A percentile compares a stretch with the other conserved stretches of the same genome.
These are phyloP conservation scores for Fusarium staphyleae DNA, from an alignment of 2,329 filamentous ascomycete genomes.

Conservation along the genomic window DNA sequence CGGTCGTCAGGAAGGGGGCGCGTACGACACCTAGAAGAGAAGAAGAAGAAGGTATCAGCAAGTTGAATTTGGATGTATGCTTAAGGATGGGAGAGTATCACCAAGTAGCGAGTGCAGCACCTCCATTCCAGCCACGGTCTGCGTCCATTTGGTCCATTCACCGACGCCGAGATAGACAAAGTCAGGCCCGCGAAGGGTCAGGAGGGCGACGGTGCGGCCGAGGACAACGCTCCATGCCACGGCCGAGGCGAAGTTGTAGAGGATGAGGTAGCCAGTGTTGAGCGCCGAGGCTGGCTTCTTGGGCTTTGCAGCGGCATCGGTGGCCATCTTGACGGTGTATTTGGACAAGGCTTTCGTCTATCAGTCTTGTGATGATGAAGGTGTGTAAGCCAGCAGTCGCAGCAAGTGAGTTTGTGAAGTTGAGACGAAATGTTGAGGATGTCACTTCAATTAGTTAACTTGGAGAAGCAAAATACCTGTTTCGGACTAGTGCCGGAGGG, in stretches of 20 bases:
- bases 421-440: slow-evolving; percentile 32
- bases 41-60: slow-evolving; percentile 6
- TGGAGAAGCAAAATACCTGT: slow-evolving; percentile 15
- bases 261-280: slow-evolving; percentile 75
- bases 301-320: slow-evolving; percentile 34
- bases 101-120: slow-evolving; percentile 81
- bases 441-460: slow-evolving; percentile 23
- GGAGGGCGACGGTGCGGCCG: slow-evolving; percentile 65
- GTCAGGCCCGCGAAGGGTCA: slow-evolving; percentile 61
- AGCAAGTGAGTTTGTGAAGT: too few relatives aligned
- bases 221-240: slow-evolving; percentile 81
- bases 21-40: slow-evolving; percentile 74
- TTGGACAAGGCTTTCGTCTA: background rate
- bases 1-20: slow-evolving; percentile 82
- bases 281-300: slow-evolving; percentile 43
- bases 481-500: slow-evolving; percentile 23
- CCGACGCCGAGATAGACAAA: slow-evolving; percentile 69
- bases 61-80: background rate
- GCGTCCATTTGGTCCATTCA: slow-evolving; percentile 77
- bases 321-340: slow-evolving; percentile 28
- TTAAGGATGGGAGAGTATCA: slow-evolving; percentile 50
- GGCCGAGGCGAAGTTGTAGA: slow-evolving; percentile 84
- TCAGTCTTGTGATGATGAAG: background rate
- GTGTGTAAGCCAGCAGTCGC: too few relatives aligned
- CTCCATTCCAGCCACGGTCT: slow-evolving; percentile 84